Evolutionary conservation across 2,329 filamentous ascomycete genomes (phyloP).

Genomic region (Cladosporium colombiae): DNA sequence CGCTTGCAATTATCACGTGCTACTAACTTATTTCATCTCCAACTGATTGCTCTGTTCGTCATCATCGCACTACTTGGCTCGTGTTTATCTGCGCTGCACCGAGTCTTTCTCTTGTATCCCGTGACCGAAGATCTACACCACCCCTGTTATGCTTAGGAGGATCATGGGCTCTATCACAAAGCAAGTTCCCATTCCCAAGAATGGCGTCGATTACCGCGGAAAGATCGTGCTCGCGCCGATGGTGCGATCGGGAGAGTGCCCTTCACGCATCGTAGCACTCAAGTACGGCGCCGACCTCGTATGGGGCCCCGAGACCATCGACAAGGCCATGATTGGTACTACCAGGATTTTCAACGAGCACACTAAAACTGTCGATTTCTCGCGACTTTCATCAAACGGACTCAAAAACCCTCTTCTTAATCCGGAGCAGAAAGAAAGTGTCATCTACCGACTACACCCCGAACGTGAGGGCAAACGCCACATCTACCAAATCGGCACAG

Average conservation of each 20-base stretch:
- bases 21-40: background rate
- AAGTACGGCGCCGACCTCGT: slow-evolving; percentile 96
- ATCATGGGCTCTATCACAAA: slow-evolving; percentile 43
- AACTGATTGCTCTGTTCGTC: background rate
- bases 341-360: slow-evolving; percentile 73
- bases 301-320: slow-evolving; percentile 96
- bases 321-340: slow-evolving; percentile 86
- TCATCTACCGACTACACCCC: slow-evolving; percentile 85
- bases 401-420: slow-evolving; percentile 57
- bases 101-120: background rate
- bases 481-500: slow-evolving; percentile 91
- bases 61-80: background rate
- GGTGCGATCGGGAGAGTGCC: slow-evolving; percentile 85
- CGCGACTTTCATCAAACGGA: slow-evolving; percentile 71
- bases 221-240: slow-evolving; percentile 96
- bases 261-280: slow-evolving; percentile 82
- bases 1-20: background rate
- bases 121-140: background rate
- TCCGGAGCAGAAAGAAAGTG: slow-evolving; percentile 57
- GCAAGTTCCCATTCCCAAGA: slow-evolving; percentile 78
- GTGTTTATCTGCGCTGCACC: background rate
- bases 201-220: slow-evolving; percentile 89
- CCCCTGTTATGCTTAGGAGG: slow-evolving; percentile 20
- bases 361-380: slow-evolving; percentile 83
- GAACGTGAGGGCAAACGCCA: slow-evolving; percentile 71